phyloP scores from a whole-genome alignment of 176 grass and related monocot genomes.

The Poa pratensis region DNA sequence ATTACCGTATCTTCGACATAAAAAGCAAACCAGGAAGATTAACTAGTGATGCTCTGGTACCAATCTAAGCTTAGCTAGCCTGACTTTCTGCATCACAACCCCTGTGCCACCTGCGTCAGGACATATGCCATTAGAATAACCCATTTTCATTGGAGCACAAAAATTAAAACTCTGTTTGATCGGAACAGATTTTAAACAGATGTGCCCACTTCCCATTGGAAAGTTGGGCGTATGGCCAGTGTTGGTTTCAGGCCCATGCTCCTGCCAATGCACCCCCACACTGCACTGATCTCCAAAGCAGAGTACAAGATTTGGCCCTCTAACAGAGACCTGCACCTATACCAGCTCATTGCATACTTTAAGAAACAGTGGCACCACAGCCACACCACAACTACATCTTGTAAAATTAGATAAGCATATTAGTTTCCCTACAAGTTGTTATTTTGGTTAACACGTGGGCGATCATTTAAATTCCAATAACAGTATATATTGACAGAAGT shows the following conservation, averaged over 20 bases:
- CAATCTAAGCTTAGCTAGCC: conserved; percentile 35
- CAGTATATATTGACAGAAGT: not conserved
- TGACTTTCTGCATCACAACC: conserved; percentile 41
- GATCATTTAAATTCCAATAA: not conserved
- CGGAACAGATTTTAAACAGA: conserved; percentile 49
- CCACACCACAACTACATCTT: conserved; percentile 9
- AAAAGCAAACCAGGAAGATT: conserved; percentile 15
- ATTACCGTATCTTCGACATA: conserved; percentile 16
- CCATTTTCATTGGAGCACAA: not conserved
- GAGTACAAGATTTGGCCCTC: conserved; percentile 53
- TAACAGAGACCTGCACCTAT: conserved; percentile 61
- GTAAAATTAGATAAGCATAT: not conserved
- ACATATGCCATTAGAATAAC: conserved; percentile 46
- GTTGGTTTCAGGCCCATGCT: conserved; percentile 54
- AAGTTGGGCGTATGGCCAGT: conserved; percentile 47
- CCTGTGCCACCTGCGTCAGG: conserved; percentile 41
- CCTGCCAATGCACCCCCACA: conserved; percentile 38
- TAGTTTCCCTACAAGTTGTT: not conserved
- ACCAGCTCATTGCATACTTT: conserved; percentile 37
- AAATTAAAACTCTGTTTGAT: conserved; percentile 18
- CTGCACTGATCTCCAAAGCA: conserved; percentile 57
- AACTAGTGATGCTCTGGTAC: conserved; percentile 32
- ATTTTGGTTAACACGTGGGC: not conserved
- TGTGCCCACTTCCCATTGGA: conserved; percentile 47
- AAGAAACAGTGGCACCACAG: conserved; percentile 2